Base-by-base conservation (phyloP, 306 rosid genomes). In the Rosa persica region DNA sequence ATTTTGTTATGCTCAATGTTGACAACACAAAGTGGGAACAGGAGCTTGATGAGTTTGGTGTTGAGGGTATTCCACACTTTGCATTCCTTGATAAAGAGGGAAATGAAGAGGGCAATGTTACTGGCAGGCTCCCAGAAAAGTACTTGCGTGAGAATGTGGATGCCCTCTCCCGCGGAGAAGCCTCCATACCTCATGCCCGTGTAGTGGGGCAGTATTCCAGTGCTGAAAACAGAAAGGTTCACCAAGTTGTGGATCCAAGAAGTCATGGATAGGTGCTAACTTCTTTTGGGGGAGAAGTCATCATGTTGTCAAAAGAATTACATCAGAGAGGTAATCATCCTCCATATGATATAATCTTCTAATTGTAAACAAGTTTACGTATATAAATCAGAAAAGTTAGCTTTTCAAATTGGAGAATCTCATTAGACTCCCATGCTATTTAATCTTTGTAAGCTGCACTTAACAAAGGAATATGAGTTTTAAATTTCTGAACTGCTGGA, bases 11-110 rank as follows among this genome's bases (percentile, higher is more conserved):
- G 96, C 81, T 90, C 75, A 94, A 94, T 76, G 96, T 94, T 70
- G 98, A 94, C 81, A 94, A 94, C 79, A 94, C 98, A 4, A 94
- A 89, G 74, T 94, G 98, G 99, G 99, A 95, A 82, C 98, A 95
- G 74, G 97, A 93, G 94, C 89, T 95, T 78, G 99, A 93, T 13
- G 99, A 93, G 86, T 95, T 93, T 79, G 99, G 98, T 2, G 99
- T 95, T 72, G 99, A 93, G 89, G 99, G 99, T 66, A 95, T 95
- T 81, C 99, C 99, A 17, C 99, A 95, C 83, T 95, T 95, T 72
- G 89, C 98, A 1, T 95, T 95, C 84, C 93, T 95, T 16, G 99
- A 93, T 74, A 90, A 83, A 80, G 72, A 83, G n/a, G 99, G 97
- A 72, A 95, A 95, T 70, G 99, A 93, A 78, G 98, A 93, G 84